A percentile compares a stretch with the other conserved stretches of the same genome.
Evolutionary conservation across 306 rosid genomes (phyloP).

Genomic region (Hippophae tibetana): DNA sequence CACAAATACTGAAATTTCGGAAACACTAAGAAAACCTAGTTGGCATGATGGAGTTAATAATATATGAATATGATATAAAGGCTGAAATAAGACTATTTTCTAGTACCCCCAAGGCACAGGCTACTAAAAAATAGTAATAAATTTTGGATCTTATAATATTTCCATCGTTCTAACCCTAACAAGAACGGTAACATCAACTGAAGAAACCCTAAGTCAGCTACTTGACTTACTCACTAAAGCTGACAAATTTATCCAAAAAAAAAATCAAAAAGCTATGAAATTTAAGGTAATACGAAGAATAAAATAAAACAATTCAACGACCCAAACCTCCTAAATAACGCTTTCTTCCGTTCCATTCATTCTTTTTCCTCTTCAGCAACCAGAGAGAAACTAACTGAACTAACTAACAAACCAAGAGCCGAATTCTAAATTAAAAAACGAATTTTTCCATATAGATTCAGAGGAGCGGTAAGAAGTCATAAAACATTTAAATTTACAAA

Average conservation of each 20-base stretch:
- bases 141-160: conserved; percentile 2
- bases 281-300: not conserved
- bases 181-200: not conserved
- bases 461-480: not conserved
- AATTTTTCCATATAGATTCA: not conserved
- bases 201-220: conserved; percentile 19
- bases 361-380: conserved; percentile 5
- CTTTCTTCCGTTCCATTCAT: not conserved
- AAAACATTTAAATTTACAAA: conserved; percentile 6
- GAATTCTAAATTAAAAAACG: not conserved
- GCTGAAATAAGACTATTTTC: too few species aligned
- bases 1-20: not conserved
- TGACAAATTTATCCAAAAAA: not conserved
- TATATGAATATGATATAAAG: too few species aligned
- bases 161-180: not conserved
- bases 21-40: too few species aligned
- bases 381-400: conserved; percentile 19
- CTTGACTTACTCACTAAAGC: not conserved
- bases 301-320: not conserved
- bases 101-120: too few species aligned
- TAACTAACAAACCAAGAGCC: conserved; percentile 17
- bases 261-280: conserved; percentile 1
- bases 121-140: not conserved
- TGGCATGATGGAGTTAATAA: too few species aligned
- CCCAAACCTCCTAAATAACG: not conserved